Evolutionary conservation across 345 rosid species (phyloP).

Genomic region (Arabis alpina): DNA sequence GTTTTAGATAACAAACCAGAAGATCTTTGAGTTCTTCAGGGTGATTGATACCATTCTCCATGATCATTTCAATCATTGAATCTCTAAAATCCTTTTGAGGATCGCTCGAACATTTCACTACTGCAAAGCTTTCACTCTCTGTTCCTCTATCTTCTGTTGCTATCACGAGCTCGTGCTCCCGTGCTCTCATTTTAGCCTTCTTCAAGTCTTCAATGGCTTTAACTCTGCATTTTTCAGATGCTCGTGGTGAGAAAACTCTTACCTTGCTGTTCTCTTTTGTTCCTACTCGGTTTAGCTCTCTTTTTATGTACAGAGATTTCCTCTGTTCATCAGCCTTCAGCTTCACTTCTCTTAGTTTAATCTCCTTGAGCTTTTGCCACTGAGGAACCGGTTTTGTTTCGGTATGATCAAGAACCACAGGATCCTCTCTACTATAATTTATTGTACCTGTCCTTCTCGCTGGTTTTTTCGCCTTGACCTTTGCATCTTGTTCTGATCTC

Average conservation of each 20-base stretch:
- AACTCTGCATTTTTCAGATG: slow-evolving; percentile 63
- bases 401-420: slow-evolving; percentile 26
- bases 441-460: slow-evolving; percentile 39
- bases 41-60: slow-evolving; percentile 59
- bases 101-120: slow-evolving; percentile 74
- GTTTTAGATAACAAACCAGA: slow-evolving; percentile 78
- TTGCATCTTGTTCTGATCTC: slow-evolving; percentile 34
- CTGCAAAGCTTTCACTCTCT: slow-evolving; percentile 64
- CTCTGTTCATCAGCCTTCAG: slow-evolving; percentile 61
- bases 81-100: slow-evolving; percentile 84
- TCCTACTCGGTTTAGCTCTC: slow-evolving; percentile 54
- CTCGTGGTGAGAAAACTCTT: slow-evolving; percentile 62
- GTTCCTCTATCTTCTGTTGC: slow-evolving; percentile 37
- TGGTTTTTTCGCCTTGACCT: slow-evolving; percentile 35
- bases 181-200: slow-evolving; percentile 56
- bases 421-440: slow-evolving; percentile 43
- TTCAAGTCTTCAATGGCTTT: slow-evolving; percentile 68
- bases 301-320: slow-evolving; percentile 64
- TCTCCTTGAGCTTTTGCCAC: slow-evolving; percentile 52
- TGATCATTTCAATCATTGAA: slow-evolving; percentile 90
- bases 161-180: slow-evolving; percentile 35
- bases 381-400: slow-evolving; percentile 36
- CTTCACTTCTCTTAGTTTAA: slow-evolving; percentile 53
- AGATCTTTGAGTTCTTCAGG: slow-evolving; percentile 83
- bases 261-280: slow-evolving; percentile 57